Percentiles rank a stretch among this genome's conserved stretches.
These are phyloP conservation scores for Nephelium lappaceum DNA, from an alignment of 345 rosid species.

Conservation along the genomic window DNA sequence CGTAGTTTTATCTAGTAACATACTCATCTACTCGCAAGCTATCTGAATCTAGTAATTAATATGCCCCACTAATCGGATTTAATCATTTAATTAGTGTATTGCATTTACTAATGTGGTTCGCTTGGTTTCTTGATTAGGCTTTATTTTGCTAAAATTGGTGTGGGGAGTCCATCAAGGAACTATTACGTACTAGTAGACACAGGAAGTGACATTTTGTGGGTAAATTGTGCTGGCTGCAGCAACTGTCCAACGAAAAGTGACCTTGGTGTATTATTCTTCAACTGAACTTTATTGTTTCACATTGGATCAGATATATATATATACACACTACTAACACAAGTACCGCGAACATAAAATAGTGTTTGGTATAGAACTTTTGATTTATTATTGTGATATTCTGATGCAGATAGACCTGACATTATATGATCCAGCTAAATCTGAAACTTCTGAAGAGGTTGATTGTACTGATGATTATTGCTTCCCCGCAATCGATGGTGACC, in stretches of 20 bases:
- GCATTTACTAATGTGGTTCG: slow-evolving; percentile 29
- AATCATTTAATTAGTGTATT: background rate
- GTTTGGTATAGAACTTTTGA: background rate
- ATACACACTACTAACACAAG: background rate
- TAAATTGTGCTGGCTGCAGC: slow-evolving; percentile 66
- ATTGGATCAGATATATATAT: background rate
- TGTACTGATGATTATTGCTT: slow-evolving; percentile 69
- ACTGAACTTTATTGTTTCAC: slow-evolving; percentile 1
- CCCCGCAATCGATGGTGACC: slow-evolving; percentile 34
- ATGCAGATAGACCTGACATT: slow-evolving; percentile 58
- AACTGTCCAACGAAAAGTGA: slow-evolving; percentile 75
- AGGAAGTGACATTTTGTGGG: slow-evolving; percentile 94
- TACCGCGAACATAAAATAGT: background rate
- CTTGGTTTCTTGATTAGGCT: slow-evolving; percentile 51
- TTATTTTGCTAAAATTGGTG: slow-evolving; percentile 66
- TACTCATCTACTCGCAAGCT: too few relatives aligned
- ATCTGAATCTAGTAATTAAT: too few relatives aligned
- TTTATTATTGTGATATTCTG: slow-evolving; percentile 12
- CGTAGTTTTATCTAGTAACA: too few relatives aligned
- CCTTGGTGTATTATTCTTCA: slow-evolving; percentile 45
- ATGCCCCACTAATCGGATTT: too few relatives aligned
- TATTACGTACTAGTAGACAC: slow-evolving; percentile 88
- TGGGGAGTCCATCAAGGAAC: slow-evolving; percentile 77
- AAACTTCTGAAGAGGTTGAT: slow-evolving; percentile 40
- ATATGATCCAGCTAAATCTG: slow-evolving; percentile 55